Percentiles rank a stretch among this genome's conserved stretches.
phyloP scores from a whole-genome alignment of 345 rosid species.

The Rhizophora apiculata region DNA sequence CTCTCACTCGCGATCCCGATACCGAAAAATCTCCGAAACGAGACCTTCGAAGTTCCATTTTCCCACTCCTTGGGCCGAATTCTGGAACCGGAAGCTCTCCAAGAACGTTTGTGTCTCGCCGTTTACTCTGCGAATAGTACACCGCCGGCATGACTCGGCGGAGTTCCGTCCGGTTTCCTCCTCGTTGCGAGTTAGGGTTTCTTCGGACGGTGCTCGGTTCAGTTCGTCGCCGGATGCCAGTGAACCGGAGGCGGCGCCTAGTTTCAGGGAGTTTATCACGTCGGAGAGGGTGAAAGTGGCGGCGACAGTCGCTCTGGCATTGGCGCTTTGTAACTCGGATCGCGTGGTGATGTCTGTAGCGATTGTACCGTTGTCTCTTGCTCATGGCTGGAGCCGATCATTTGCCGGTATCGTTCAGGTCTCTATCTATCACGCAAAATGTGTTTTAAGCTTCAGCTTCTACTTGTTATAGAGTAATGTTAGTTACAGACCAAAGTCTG shows the following conservation, averaged over 20 bases:
- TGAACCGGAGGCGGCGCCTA: conserved; percentile 35
- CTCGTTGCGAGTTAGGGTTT: conserved; percentile 37
- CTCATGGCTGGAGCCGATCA: conserved; percentile 95
- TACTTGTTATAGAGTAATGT: not conserved
- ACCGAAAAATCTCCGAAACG: not conserved
- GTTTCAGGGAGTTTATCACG: conserved; percentile 73
- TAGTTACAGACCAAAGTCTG: not conserved
- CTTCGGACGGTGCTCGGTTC: conserved; percentile 44
- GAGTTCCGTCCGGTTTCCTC: conserved; percentile 17
- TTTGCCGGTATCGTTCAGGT: conserved; percentile 98
- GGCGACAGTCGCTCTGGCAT: conserved; percentile 83
- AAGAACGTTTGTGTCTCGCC: conserved; percentile 10
- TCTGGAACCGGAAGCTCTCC: conserved; percentile 6
- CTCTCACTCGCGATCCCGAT: not conserved
- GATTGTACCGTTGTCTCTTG: conserved; percentile 74
- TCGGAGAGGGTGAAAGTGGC: conserved; percentile 93
- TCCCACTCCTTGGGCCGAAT: conserved; percentile 11
- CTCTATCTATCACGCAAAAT: not conserved
- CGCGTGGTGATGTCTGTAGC: conserved; percentile 96
- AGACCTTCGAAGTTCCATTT: conserved; percentile 7
- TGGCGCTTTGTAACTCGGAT: conserved; percentile 88
- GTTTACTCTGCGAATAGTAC: conserved; percentile 9
- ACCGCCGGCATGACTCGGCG: conserved; percentile 11
- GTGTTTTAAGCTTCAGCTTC: not conserved
- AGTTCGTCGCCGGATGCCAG: conserved; percentile 30